These are phyloP conservation scores for Chrysoporthe deuterocubensis DNA, from an alignment of 2,329 filamentous ascomycete genomes.

Conservation along the genomic window DNA sequence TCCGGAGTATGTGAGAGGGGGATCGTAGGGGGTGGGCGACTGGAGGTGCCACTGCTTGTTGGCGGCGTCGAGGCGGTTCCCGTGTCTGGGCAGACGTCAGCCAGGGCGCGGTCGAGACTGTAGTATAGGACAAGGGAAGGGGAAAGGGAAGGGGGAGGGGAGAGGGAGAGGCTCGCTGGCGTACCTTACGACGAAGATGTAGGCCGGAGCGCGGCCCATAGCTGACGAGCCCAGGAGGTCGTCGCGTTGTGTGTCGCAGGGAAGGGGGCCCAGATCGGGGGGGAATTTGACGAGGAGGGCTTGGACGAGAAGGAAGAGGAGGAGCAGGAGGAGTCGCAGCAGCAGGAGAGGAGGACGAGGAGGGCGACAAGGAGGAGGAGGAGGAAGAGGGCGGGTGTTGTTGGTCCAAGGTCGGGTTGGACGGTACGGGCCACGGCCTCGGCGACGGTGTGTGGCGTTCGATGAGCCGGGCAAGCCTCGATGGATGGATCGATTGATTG, in stretches of 20 bases:
- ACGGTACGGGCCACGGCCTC: no score
- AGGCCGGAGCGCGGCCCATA: constrained; percentile 54
- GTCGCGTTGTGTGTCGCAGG: not conserved
- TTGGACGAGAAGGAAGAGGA: not conserved
- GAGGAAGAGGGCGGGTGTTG: no score
- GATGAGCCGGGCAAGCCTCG: no score
- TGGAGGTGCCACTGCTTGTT: constrained; percentile 95
- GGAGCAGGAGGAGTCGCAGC: no score
- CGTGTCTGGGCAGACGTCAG: constrained; percentile 63
- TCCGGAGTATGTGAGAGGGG: constrained; percentile 91
- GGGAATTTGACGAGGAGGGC: not conserved
- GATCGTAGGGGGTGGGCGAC: constrained; percentile 92
- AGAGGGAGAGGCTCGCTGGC: constrained; percentile 27
- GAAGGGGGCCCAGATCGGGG: not conserved
- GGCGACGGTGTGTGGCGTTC: no score
- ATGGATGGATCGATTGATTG: no score
- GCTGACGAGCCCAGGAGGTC: not conserved
- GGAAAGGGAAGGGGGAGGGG: not conserved
- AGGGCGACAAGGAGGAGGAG: not conserved
- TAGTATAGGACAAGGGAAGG: not conserved
- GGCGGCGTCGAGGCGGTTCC: constrained; percentile 89
- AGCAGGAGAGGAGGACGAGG: not conserved
- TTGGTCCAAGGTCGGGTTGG: no score
- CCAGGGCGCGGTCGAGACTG: not conserved
- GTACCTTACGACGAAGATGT: constrained; percentile 55